Evolutionary conservation across 768 basidiomycete genomes (phyloP).

Genomic region (Russula sp.): DNA sequence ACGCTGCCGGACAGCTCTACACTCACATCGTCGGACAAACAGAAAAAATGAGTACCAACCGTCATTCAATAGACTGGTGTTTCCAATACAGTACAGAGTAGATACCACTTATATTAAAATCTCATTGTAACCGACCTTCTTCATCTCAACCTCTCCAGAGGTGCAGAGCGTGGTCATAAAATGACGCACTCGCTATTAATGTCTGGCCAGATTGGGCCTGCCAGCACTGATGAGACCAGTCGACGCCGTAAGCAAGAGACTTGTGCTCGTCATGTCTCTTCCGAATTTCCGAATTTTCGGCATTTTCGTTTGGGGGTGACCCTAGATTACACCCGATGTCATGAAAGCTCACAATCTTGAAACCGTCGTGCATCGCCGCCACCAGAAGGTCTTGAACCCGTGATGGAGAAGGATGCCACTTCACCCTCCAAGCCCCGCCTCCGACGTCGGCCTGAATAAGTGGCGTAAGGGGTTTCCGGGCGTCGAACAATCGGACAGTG

Average conservation of each 20-base stretch:
- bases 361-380: constrained; percentile 98
- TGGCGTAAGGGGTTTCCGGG: constrained; percentile 55
- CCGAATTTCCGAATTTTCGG: constrained; percentile 35
- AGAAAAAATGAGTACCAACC: neutral
- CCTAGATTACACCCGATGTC: constrained; percentile 9
- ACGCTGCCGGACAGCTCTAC: constrained; percentile 12
- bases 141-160: constrained; percentile 63
- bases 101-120: constrained; percentile 6
- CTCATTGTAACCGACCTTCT: constrained; percentile 1
- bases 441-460: constrained; percentile 62
- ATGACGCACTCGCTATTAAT: constrained; percentile 83
- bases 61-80: neutral
- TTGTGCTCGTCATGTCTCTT: constrained; percentile 68
- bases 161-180: constrained; percentile 85
- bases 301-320: constrained; percentile 2
- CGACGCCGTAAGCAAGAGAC: constrained; percentile 86
- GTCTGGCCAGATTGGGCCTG: constrained; percentile 34
- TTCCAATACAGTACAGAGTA: neutral
- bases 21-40: neutral
- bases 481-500: constrained; percentile 76
- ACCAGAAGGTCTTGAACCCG: constrained; percentile 73
- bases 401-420: constrained; percentile 81
- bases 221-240: constrained; percentile 62
- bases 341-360: constrained; percentile 67
- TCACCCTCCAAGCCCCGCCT: constrained; percentile 93